Percentiles rank a stretch among this genome's conserved stretches.
These are phyloP conservation scores for Bisporella sp. DNA, from an alignment of 2,329 filamentous ascomycete species.

Conservation along the genomic window DNA sequence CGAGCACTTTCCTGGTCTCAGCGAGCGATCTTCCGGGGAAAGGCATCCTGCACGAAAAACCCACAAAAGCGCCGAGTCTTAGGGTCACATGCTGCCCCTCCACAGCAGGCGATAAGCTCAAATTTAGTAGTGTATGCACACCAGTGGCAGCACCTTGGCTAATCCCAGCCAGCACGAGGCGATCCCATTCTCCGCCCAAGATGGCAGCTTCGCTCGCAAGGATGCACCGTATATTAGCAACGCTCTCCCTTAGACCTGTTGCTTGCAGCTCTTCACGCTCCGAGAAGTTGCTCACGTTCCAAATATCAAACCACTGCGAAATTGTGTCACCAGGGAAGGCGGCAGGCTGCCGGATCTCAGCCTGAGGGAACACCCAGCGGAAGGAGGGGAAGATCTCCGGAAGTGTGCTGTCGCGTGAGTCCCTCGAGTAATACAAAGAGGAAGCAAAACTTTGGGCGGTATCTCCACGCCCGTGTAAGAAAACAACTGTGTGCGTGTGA, in stretches of 20 bases:
- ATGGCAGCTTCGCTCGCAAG: not conserved
- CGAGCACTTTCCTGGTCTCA: constrained; percentile 5
- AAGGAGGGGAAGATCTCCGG: constrained; percentile 29
- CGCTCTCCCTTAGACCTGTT: constrained; percentile 7
- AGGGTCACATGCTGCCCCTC: not conserved
- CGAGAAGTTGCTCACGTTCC: constrained; percentile 3
- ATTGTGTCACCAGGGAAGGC: constrained; percentile 1
- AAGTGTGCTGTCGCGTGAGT: constrained; percentile 3
- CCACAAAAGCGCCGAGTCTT: constrained; percentile 9
- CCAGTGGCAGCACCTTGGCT: constrained; percentile 37
- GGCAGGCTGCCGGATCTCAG: constrained; percentile 1
- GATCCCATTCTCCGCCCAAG: constrained; percentile 24
- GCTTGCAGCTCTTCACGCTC: constrained; percentile 8
- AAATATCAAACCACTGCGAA: constrained; percentile 12
- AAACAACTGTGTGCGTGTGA: constrained; percentile 11
- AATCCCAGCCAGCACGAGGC: constrained; percentile 37
- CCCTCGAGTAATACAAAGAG: not conserved
- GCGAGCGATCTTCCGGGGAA: constrained; percentile 7
- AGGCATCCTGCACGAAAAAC: constrained; percentile 10
- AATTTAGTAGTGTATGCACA: constrained; percentile 32
- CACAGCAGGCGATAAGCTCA: constrained; percentile 12
- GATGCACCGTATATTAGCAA: constrained; percentile 1
- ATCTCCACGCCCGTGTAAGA: constrained; percentile 10
- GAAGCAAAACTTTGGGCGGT: constrained; percentile 6
- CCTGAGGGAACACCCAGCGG: constrained; percentile 10